Evolutionary conservation across 306 rosid genomes (phyloP).

Genomic region (Vigna angularis): DNA sequence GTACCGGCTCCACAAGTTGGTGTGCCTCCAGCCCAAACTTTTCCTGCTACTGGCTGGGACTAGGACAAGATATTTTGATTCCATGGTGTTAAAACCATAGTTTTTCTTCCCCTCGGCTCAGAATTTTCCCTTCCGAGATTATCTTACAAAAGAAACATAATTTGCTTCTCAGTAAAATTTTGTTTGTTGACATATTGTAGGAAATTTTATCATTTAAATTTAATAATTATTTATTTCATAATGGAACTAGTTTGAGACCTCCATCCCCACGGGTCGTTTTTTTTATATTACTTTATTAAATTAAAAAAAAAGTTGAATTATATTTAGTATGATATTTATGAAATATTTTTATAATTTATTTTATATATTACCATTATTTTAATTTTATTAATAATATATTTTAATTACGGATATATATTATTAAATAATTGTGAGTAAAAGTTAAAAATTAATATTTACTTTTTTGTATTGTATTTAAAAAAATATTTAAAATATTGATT

Average conservation of each 20-base stretch:
- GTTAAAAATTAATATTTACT: too few relatives aligned
- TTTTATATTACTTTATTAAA: too few relatives aligned
- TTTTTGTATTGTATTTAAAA: too few relatives aligned
- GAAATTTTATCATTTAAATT: not conserved
- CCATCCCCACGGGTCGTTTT: too few relatives aligned
- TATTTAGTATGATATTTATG: too few relatives aligned
- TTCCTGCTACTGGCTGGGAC: conserved; percentile 46
- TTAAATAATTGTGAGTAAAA: too few relatives aligned
- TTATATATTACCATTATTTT: too few relatives aligned
- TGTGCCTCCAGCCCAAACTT: conserved; percentile 1
- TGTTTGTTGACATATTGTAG: conserved; percentile 26
- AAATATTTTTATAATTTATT: too few relatives aligned
- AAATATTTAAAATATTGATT: too few relatives aligned
- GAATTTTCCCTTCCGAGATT: not conserved
- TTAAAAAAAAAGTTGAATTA: too few relatives aligned
- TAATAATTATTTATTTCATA: conserved; percentile 3
- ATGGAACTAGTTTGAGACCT: not conserved
- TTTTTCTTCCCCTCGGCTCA: not conserved
- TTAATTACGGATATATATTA: too few relatives aligned
- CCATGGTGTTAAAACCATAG: not conserved
- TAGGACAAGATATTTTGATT: conserved; percentile 24
- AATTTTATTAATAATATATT: too few relatives aligned
- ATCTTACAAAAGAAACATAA: conserved; percentile 1
- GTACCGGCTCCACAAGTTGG: conserved; percentile 28
- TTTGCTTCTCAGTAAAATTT: not conserved